Evolutionary conservation across 2,329 filamentous ascomycete species (phyloP).

Genomic region (Rhexocercosporidium sp.): DNA sequence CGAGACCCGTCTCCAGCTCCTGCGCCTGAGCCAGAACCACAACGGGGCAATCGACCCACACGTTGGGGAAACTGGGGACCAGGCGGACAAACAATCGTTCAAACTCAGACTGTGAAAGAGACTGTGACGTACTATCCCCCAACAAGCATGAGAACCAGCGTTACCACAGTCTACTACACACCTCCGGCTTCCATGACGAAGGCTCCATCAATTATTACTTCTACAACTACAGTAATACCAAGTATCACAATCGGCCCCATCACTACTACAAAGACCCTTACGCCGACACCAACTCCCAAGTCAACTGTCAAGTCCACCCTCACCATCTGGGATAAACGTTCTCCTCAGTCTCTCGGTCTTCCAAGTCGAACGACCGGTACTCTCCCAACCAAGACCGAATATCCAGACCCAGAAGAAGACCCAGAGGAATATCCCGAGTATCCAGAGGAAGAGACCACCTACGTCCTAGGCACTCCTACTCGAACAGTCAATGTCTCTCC

Average conservation of each 20-base stretch:
- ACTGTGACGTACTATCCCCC: conserved; percentile 9
- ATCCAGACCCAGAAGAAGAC: background rate
- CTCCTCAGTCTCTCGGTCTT: conserved; percentile 2
- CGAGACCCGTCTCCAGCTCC: background rate
- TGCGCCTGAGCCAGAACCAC: background rate
- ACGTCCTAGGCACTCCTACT: conserved; percentile 1
- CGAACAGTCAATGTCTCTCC: background rate
- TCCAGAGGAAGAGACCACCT: background rate
- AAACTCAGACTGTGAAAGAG: background rate
- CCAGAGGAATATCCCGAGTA: conserved; percentile 2
- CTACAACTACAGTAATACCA: background rate
- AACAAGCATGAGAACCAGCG: background rate
- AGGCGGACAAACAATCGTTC: background rate
- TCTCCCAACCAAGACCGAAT: background rate
- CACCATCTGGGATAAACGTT: conserved; percentile 4
- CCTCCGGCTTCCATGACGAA: background rate
- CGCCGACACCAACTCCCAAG: background rate
- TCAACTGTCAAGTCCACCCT: background rate
- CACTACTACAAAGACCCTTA: background rate
- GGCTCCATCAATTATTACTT: background rate
- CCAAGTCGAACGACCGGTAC: background rate
- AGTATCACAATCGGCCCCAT: background rate
- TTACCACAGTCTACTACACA: background rate
- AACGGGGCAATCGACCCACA: background rate
- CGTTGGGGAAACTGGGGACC: background rate